Evolutionary conservation across 179 eudicot species (phyloP), one percentile per base, ranked within the genome.

Genomic region (Spinacia oleracea): DNA sequence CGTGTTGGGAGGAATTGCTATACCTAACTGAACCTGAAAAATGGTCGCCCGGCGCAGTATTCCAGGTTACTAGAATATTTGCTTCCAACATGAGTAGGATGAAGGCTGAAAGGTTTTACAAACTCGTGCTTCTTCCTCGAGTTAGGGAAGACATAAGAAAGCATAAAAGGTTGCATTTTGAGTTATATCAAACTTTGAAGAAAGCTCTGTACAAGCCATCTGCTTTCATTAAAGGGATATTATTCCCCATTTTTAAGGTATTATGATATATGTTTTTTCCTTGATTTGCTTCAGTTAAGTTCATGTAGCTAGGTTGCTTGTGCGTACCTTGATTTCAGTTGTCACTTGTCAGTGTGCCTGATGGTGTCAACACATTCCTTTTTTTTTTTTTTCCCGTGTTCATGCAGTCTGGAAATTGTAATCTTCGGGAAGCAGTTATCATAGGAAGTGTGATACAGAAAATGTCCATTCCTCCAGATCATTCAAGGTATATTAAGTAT

Each of bases 211-310:
- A 91, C 85, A 95, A 95, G 82, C 98, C 98, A 31, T 91, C 96
- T 86, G 98, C 98, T 75, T 95, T 95, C 81, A 91, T 91, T 85
- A 93, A 93, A 88, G 98, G 98, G 76, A 86, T 95, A 70, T 84
- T 95, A 84, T 82, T 95, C 73, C 93, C 98, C 25, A 77, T 95
- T 81, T 91, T 96, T 75, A 90, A 93, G 98, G 98, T 95, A 88
- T 69, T 51, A 29, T 68, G 38, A 15, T 60, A 10, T 9, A 11
- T 78, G 72, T 58, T 31, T 75, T 20, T 31, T 53, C 2, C 46
- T 70, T 62, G 9, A 56, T 35, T 35, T 0, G 5, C 11, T 62
- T 32, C 55, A 14, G 46, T 12, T 25, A 23, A 40, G 14, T 76
- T 20, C 51, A 48, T 60, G 15, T 70, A 10, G 42, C n/a, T 48